phyloP scores from a whole-genome alignment of 176 grass and related monocot species.

The Carex parvula region DNA sequence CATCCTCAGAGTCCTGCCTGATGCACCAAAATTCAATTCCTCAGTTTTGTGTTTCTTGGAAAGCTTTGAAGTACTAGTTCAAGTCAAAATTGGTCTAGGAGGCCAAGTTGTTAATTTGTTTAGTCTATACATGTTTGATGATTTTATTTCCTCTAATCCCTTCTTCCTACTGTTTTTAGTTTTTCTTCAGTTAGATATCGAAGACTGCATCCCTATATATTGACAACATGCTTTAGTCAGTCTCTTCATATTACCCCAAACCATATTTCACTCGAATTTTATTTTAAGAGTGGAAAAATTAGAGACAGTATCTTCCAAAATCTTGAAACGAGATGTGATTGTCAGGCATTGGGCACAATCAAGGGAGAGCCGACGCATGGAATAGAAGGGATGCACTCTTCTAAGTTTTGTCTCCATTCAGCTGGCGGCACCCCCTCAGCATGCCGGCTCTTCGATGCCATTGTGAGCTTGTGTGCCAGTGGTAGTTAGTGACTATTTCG shows the following conservation, averaged over 20 bases:
- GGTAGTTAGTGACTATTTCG: constrained; percentile 68
- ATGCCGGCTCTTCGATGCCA: constrained; percentile 70
- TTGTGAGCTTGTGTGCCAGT: constrained; percentile 86
- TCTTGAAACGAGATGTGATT: constrained; percentile 72
- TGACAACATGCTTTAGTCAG: neutral
- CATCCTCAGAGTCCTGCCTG: neutral
- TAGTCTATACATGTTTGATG: neutral
- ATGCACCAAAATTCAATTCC: neutral
- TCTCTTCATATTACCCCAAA: neutral
- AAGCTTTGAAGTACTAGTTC: neutral
- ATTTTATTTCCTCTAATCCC: neutral
- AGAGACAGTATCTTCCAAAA: constrained; percentile 76
- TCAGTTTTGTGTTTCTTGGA: neutral
- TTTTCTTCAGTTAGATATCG: neutral
- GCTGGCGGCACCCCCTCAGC: constrained; percentile 76
- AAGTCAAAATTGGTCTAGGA: neutral
- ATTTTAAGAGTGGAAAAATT: constrained; percentile 59
- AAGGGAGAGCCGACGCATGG: constrained; percentile 60
- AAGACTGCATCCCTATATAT: neutral
- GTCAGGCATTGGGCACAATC: constrained; percentile 80
- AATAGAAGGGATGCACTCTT: constrained; percentile 78
- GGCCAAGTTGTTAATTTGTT: neutral
- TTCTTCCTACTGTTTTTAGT: neutral
- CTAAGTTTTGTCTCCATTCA: constrained; percentile 84
- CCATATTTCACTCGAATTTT: neutral